Evolutionary conservation across 2,329 filamentous ascomycete species (phyloP), one percentile per base, ranked within the genome.

Genomic region (Xylaria sp.): DNA sequence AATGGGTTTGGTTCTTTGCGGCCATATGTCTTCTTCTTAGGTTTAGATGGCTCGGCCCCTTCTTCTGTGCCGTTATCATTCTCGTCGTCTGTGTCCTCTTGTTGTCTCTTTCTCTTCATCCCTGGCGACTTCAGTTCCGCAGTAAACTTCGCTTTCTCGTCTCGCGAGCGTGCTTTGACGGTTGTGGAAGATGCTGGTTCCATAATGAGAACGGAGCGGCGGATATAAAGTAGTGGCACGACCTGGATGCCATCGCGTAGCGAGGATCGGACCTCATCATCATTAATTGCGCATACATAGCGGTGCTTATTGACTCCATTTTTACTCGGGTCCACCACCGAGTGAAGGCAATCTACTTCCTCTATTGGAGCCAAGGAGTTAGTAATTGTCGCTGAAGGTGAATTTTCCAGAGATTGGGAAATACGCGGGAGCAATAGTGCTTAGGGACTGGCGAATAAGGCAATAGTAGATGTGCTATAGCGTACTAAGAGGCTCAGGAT

Each of bases 201-300:
- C 83, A 92, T 85, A 63, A 91, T 89, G 88, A 73, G 61, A 28
- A 97, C 92, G 69, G 90, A 92, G 64, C 91, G 85, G 71, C 90
- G 89, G 72, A 95, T 91, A 77, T 95, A 95, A 55, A 96, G 87
- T 69, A 95, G 78, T 23, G 93, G 93, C 57, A 93, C 90, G 23
- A 91, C 92, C 28, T 87, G 85, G 23, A 94, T 85, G n/a, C 80
- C 81, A 59, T 70, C 62, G 9, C 92, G 85, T 81, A 95, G 84
- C 72, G 83, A 81, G 55, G 85, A 83, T 72, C 92, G 83, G 53
- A 93, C 84, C 48, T 88, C 86, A 28, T 83, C 79, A 70, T 91
- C 90, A 79, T 95, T 92, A 69, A 87, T 91, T 9, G 92, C 92
- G 23, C 95, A 90, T 13, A 93, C 87, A 76, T 95, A 95, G 66